phyloP scores from a whole-genome alignment of 148 eudicot genomes.

The Persicaria tinctoria region DNA sequence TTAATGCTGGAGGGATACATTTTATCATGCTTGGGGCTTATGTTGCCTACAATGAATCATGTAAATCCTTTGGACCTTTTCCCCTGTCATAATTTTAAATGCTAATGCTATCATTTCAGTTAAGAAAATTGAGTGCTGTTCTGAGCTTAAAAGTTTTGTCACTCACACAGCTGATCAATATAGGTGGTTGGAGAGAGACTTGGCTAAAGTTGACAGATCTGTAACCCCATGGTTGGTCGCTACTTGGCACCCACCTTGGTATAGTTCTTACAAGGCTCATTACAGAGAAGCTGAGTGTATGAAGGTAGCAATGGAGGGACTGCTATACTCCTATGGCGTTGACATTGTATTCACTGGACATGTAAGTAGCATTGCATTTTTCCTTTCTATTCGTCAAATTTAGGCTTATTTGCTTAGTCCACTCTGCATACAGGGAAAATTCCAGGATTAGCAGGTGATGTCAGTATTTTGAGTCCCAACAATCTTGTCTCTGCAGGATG shows the following conservation, averaged over 20 bases:
- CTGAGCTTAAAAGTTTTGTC: neutral
- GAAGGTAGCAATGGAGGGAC: constrained; percentile 91
- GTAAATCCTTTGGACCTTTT: constrained; percentile 22
- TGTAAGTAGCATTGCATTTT: constrained; percentile 36
- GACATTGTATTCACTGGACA: constrained; percentile 91
- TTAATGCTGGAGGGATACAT: constrained; percentile 95
- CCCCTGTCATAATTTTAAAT: neutral
- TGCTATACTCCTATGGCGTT: constrained; percentile 61
- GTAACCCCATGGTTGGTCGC: constrained; percentile 92
- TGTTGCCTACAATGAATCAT: constrained; percentile 66
- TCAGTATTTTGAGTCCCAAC: neutral
- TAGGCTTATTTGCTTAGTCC: neutral
- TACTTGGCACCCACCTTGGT: constrained; percentile 97
- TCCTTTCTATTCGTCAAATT: neutral
- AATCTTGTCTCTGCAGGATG: neutral
- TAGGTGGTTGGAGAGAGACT: constrained; percentile 88
- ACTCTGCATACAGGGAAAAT: neutral
- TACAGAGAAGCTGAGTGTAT: constrained; percentile 94
- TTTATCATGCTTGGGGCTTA: constrained; percentile 88
- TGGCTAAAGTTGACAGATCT: constrained; percentile 66
- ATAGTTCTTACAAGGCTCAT: constrained; percentile 72
- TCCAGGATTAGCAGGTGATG: neutral
- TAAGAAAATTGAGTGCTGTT: neutral
- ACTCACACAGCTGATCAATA: constrained; percentile 65
- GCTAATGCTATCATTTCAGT: neutral